phyloP scores from a whole-genome alignment of 1,284 basidiomycete species.

The Fomitopsis pinicola region DNA sequence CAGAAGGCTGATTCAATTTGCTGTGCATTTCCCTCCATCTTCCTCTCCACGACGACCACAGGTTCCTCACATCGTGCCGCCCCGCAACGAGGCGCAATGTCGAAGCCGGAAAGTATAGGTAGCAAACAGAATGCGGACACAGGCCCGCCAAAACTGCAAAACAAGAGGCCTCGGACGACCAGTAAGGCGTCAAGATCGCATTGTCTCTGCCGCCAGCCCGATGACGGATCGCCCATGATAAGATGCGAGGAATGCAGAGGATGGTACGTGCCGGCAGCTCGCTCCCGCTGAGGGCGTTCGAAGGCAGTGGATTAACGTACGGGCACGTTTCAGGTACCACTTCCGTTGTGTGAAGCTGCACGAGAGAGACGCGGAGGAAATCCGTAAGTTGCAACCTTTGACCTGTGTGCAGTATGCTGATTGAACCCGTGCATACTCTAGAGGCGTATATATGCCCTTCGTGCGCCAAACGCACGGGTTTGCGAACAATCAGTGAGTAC shows the following conservation, averaged over 20 bases:
- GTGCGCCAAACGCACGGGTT: conserved; percentile 62
- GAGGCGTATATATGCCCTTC: conserved; percentile 68
- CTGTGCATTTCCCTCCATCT: neutral
- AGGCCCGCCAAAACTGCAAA: conserved; percentile 13
- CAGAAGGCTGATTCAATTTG: neutral
- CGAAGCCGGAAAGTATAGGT: conserved; percentile 1
- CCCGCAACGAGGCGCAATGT: conserved; percentile 2
- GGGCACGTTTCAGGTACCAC: conserved; percentile 55
- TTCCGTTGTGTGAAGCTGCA: conserved; percentile 62
- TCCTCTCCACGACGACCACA: conserved; percentile 34
- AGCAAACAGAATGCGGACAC: conserved; percentile 18
- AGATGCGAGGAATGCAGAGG: conserved; percentile 66
- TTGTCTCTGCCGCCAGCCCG: conserved; percentile 58
- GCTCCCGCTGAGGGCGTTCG: neutral
- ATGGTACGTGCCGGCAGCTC: conserved; percentile 51
- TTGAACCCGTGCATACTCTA: conserved; percentile 25
- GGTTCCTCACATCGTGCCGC: conserved; percentile 26
- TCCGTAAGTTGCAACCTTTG: conserved; percentile 41
- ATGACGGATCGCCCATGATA: conserved; percentile 83
- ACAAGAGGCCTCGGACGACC: conserved; percentile 12
- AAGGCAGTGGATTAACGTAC: conserved; percentile 1
- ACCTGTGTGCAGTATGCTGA: neutral
- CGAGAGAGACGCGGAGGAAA: conserved; percentile 65
- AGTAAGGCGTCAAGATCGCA: conserved; percentile 31
- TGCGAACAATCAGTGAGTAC: conserved; percentile 76